Evolutionary conservation across 176 grass and related monocot species (phyloP).

Genomic region (Aechmea fasciata): DNA sequence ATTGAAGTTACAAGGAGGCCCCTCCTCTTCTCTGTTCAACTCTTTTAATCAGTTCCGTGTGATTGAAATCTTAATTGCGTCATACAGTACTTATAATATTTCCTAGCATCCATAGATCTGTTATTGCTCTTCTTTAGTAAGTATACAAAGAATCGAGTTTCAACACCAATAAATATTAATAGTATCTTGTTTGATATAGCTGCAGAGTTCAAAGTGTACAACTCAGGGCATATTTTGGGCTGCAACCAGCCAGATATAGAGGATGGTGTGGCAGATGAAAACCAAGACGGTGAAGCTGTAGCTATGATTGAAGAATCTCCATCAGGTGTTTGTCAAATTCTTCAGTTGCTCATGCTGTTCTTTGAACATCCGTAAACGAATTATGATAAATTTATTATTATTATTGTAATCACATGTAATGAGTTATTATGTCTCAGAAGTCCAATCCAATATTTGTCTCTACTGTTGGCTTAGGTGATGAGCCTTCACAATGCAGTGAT

Average conservation of each 20-base stretch:
- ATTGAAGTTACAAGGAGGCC: no score
- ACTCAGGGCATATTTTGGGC: background rate
- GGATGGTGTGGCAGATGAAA: constrained; percentile 6
- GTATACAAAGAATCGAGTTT: background rate
- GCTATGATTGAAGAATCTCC: constrained; percentile 11
- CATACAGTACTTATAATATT: background rate
- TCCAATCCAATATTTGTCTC: background rate
- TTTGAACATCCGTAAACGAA: background rate
- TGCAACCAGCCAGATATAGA: constrained; percentile 2
- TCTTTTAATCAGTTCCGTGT: no score
- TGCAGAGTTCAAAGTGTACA: background rate
- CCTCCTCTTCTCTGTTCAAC: no score
- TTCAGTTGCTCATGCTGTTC: background rate
- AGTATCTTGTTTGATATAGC: background rate
- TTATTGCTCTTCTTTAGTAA: background rate
- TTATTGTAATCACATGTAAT: background rate
- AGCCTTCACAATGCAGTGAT: constrained; percentile 22
- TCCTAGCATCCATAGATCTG: background rate
- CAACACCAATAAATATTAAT: background rate
- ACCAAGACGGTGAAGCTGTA: background rate
- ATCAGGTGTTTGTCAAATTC: constrained; percentile 5
- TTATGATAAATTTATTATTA: background rate
- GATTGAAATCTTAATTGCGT: background rate
- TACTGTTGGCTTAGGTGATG: constrained; percentile 11
- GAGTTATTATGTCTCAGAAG: constrained; percentile 7